A percentile compares a stretch with the other conserved stretches of the same genome.
Evolutionary conservation across 345 rosid species (phyloP).

Genomic region (Leavenworthia alabamica): DNA sequence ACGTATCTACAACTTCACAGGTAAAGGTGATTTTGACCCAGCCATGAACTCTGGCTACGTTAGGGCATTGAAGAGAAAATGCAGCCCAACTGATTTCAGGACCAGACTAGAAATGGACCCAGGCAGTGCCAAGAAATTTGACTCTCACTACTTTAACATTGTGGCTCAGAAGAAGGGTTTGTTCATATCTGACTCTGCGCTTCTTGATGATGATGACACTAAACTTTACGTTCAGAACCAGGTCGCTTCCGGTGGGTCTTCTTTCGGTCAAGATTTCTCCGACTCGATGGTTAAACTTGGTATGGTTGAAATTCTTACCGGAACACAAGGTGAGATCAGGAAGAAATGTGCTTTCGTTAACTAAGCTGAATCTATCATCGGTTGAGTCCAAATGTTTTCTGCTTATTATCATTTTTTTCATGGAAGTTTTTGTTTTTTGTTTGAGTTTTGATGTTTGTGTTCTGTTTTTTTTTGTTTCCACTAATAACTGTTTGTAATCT

Average conservation of each 20-base stretch:
- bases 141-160: constrained; percentile 37
- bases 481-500: neutral
- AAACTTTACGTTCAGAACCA: constrained; percentile 30
- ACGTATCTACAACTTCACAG: constrained; percentile 55
- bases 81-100: constrained; percentile 37
- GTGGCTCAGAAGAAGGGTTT: constrained; percentile 47
- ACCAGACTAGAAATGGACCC: constrained; percentile 54
- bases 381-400: neutral
- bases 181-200: constrained; percentile 57
- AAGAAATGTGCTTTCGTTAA: constrained; percentile 36
- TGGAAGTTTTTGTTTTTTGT: neutral
- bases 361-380: neutral
- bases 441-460: neutral
- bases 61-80: constrained; percentile 38
- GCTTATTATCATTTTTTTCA: neutral
- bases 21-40: constrained; percentile 53
- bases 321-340: constrained; percentile 47
- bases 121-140: constrained; percentile 47
- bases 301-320: constrained; percentile 38
- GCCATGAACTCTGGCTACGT: constrained; percentile 46
- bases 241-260: constrained; percentile 16
- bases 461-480: neutral
- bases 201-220: constrained; percentile 40
- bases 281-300: constrained; percentile 63
- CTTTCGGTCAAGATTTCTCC: constrained; percentile 42